Evolutionary conservation across 2,329 filamentous ascomycete genomes (phyloP).

Genomic region (Cordyceps tenuipes): DNA sequence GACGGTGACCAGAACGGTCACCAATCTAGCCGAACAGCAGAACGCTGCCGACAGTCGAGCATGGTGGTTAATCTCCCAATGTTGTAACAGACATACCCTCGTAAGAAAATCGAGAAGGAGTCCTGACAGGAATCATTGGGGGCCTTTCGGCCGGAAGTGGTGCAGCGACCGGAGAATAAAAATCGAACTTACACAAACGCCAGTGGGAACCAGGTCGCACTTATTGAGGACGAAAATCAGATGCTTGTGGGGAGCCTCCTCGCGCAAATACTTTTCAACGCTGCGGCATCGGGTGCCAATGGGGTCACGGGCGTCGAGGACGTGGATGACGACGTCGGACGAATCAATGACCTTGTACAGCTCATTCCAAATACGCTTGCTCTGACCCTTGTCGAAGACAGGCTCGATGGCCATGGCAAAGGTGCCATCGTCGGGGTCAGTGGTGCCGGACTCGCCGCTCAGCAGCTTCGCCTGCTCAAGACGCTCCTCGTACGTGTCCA

Average conservation of each 20-base stretch:
- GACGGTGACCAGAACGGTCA: slow-evolving; percentile 83
- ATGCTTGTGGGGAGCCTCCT: slow-evolving; percentile 95
- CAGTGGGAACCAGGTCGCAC: slow-evolving; percentile 78
- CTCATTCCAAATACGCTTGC: slow-evolving; percentile 95
- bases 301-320: slow-evolving; percentile 82
- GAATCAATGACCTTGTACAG: slow-evolving; percentile 92
- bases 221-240: slow-evolving; percentile 45
- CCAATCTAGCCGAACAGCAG: slow-evolving; percentile 52
- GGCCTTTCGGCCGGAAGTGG: slow-evolving; percentile 21
- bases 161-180: slow-evolving; percentile 13
- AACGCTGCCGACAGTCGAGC: slow-evolving; percentile 28
- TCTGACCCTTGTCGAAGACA: slow-evolving; percentile 91
- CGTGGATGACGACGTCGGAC: slow-evolving; percentile 92
- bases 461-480: slow-evolving; percentile 70
- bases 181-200: slow-evolving; percentile 75
- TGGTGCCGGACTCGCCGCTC: slow-evolving; percentile 57
- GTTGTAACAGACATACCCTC: slow-evolving; percentile 95
- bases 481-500: slow-evolving; percentile 73
- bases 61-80: slow-evolving; percentile 81
- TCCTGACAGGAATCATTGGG: slow-evolving; percentile 80
- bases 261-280: slow-evolving; percentile 78
- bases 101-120: slow-evolving; percentile 59
- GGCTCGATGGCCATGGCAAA: slow-evolving; percentile 65
- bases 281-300: slow-evolving; percentile 76
- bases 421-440: slow-evolving; percentile 38